Base-by-base conservation (phyloP, 805 yeast genomes). In the Clavispora fructus region DNA sequence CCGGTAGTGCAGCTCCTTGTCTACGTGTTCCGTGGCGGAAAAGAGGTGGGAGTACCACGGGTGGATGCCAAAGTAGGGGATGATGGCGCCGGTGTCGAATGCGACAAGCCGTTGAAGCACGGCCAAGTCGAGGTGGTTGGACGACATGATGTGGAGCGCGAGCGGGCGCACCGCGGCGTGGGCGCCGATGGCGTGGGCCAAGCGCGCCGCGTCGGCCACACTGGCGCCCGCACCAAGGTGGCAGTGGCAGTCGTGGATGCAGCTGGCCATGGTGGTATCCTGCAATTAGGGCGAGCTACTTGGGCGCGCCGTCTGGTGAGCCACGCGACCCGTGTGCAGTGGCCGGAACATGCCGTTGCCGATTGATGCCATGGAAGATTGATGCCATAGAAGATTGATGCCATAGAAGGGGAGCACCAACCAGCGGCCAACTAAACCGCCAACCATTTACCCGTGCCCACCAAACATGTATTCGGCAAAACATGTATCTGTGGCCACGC, bases 11-110 rank as follows among this genome's bases (percentile, higher is more conserved):
- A 50, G 58, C 14, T 35, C 16, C 53, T 82, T 83, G 30, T 57
- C 52, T 1, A 55, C 57, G 1, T 43, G 37, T 1, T 47, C 54
- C 3, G 50, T 43, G 7, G 64, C 55, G 2, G 77, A 67, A 51
- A 80, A 84, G 16, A 83, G 52, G 61, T 91, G 96, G 3, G 82
- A 65, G 57, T 79, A 91, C 98, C 98, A 92, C 0, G 99, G 99
- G 63, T 92, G 99, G 1, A 89, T 69, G 0, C 98, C 96, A 57
- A 79, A 77, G 35, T 78, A 76, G 0, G 84, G 78, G 8, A 67
- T 59, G 1, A 75, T 50, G 19, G 45, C 28, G 16, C 40, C 38
- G 47, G 50, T 12, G 9, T 48, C 52, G 26, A 58, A 28, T 16
- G 40, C 50, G 4, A 51, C 40, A 17, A 66, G 41, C 12, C 29